A percentile compares a stretch with the other conserved stretches of the same genome.
These are phyloP conservation scores for Diplogelasinospora grovesii DNA, from an alignment of 495 filamentous ascomycete species.

Conservation along the genomic window DNA sequence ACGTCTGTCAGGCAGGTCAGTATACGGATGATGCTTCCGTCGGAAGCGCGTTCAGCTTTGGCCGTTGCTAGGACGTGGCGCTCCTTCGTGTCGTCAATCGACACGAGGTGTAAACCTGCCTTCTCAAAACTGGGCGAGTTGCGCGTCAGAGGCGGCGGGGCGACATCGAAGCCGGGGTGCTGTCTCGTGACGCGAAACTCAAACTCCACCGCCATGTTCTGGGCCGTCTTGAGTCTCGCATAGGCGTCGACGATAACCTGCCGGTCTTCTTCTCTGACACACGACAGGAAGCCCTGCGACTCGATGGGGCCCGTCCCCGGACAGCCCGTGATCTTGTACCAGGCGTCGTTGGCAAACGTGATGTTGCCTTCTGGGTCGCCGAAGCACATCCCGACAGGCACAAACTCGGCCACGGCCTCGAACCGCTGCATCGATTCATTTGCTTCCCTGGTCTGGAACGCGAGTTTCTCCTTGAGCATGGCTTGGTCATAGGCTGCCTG, in stretches of 20 bases:
- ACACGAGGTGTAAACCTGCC: constrained; percentile 27
- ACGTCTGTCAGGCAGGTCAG: constrained; percentile 42
- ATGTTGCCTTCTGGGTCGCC: constrained; percentile 52
- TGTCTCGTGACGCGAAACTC: constrained; percentile 35
- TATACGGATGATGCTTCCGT: constrained; percentile 32
- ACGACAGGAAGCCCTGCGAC: constrained; percentile 28
- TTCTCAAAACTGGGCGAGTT: constrained; percentile 39
- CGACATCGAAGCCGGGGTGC: constrained; percentile 13
- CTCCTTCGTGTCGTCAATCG: constrained; percentile 23
- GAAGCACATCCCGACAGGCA: constrained; percentile 63
- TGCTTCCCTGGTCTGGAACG: constrained; percentile 52
- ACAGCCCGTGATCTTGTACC: constrained; percentile 38
- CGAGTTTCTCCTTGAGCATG: constrained; percentile 55
- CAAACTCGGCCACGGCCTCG: constrained; percentile 60
- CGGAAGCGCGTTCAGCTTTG: constrained; percentile 32
- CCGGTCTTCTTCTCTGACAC: constrained; percentile 36
- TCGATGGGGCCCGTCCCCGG: constrained; percentile 20
- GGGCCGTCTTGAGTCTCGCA: constrained; percentile 27
- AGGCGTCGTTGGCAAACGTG: constrained; percentile 61
- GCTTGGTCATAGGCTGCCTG: constrained; percentile 54
- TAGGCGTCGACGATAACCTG: constrained; percentile 24
- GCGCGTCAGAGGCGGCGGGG: constrained; percentile 20
- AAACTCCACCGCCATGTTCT: constrained; percentile 35
- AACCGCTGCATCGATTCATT: constrained; percentile 59
- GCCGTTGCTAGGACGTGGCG: constrained; percentile 33